Percentiles rank a stretch among this genome's conserved stretches.
Evolutionary conservation across 169 alveolate species (phyloP).

Genomic region (Plasmodium malariae): DNA sequence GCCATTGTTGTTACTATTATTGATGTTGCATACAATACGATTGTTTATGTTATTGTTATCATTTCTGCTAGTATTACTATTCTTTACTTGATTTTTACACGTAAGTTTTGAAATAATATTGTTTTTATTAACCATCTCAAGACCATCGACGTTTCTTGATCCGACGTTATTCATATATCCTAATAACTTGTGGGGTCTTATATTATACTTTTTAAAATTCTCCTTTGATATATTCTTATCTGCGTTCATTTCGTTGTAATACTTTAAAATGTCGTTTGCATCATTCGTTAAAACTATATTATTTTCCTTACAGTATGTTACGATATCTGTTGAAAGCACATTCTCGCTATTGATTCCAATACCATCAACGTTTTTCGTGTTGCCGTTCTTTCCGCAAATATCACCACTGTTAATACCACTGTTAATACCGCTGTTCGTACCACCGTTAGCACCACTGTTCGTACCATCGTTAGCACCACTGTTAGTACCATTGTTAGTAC

Average conservation of each 20-base stretch:
- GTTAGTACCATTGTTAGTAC: too few species aligned
- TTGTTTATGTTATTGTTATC: background rate
- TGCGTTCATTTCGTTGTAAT: background rate
- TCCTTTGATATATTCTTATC: background rate
- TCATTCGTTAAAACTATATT: background rate
- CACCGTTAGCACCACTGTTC: too few species aligned
- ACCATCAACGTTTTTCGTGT: too few species aligned
- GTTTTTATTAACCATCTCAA: background rate
- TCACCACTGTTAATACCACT: too few species aligned
- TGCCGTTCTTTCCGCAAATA: too few species aligned
- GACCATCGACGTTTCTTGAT: background rate
- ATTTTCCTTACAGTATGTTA: constrained; percentile 25
- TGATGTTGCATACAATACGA: background rate
- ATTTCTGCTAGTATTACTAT: background rate
- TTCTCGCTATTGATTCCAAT: background rate
- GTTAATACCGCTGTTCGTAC: too few species aligned
- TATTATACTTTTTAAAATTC: background rate
- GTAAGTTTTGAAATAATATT: background rate
- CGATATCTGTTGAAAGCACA: background rate
- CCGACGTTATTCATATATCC: background rate
- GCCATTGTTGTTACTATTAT: background rate
- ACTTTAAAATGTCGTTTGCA: constrained; percentile 4
- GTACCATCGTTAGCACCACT: too few species aligned
- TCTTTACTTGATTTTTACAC: too few species aligned
- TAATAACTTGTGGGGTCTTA: background rate